These are phyloP conservation scores for Aspergillus caelatus DNA, from an alignment of 2,329 filamentous ascomycete genomes.

Conservation along the genomic window DNA sequence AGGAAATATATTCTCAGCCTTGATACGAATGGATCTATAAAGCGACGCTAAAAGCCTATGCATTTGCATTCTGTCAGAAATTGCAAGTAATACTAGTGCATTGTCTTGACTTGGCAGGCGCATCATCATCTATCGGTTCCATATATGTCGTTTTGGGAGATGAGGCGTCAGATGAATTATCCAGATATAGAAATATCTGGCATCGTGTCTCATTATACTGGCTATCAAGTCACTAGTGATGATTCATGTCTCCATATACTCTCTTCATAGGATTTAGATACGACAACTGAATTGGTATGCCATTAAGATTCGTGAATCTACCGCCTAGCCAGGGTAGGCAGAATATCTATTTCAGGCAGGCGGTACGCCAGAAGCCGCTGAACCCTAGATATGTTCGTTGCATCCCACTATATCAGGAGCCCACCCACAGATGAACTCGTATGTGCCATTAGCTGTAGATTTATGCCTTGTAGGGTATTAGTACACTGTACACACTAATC, in stretches of 20 bases:
- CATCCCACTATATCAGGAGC: not conserved
- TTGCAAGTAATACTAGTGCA: not conserved
- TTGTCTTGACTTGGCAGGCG: not conserved
- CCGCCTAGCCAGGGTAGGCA: not conserved
- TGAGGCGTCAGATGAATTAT: not conserved
- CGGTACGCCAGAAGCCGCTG: not conserved
- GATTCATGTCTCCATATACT: not conserved
- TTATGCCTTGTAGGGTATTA: not conserved
- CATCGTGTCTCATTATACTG: not conserved
- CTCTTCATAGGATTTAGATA: not conserved
- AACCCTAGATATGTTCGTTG: not conserved
- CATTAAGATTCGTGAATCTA: not conserved
- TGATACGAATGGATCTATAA: not conserved
- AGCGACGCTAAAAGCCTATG: not conserved
- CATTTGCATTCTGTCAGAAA: not conserved
- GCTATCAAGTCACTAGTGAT: too few species aligned
- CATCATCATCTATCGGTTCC: not conserved
- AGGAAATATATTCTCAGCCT: too few species aligned
- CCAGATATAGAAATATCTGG: not conserved
- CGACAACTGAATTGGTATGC: not conserved
- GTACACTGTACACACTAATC: not conserved
- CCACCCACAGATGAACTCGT: not conserved
- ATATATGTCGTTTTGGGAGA: not conserved
- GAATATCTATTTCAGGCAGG: not conserved
- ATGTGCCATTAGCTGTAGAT: not conserved